Evolutionary conservation across 345 rosid species (phyloP), one percentile per base, ranked within the genome.

Genomic region (Brassica rapa): DNA sequence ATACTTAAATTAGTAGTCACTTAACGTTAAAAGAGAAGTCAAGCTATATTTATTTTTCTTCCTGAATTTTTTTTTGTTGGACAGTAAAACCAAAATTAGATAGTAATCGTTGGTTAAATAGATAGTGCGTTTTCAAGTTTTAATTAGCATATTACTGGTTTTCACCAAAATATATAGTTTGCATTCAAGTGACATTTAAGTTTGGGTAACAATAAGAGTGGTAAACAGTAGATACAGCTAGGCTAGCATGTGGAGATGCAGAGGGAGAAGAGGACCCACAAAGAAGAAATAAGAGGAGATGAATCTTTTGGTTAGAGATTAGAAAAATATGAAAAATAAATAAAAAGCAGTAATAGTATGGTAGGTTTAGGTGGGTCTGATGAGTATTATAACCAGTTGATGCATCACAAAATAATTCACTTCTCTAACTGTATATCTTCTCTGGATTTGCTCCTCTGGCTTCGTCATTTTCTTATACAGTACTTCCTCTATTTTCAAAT

Each of bases 211-310:
- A 68, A 65, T 65, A 46, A 62, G 70, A 77, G 74, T 71, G 80
- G 75, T 66, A 77, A 32, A 64, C 43, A 41, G 46, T 67, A 72
- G 43, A n/a, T 68, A 73, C 82, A 79, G 69, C 75, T 10, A 71
- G 29, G 82, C 74, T 73, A 72, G 79, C 83, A 80, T 30, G 68
- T 80, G 83, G 83, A 74, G 27, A 74, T 37, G 72, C 75, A 80
- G 75, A 79, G 14, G 59, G 8, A 49, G 70, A 67, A 61, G 70
- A 73, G 35, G 70, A 68, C 78, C 78, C 63, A 67, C 53, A 41
- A 46, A 32, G 33, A 19, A 21, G 3, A 63, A 63, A 19, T 0
- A 55, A 41, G 67, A 56, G 30, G 23, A 73, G 66, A 73, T 68
- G 21, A 51, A 79, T 59, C 60, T 41, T 51, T 39, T 65, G 9